These are phyloP conservation scores for Coix lacrymajobi DNA, from an alignment of 176 grass and related monocot species.

Conservation along the genomic window DNA sequence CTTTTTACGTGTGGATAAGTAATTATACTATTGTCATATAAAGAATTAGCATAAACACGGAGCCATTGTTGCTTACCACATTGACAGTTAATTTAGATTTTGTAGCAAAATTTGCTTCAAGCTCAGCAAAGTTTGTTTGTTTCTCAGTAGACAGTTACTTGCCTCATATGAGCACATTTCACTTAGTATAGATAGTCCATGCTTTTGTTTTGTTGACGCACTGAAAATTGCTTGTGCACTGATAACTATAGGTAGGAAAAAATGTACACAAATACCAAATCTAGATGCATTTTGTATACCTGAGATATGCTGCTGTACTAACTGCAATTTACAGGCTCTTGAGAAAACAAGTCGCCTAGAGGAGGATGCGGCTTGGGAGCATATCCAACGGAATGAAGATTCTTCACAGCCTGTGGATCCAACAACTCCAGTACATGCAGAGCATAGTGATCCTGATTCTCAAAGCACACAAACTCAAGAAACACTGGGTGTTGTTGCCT, in stretches of 20 bases:
- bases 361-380: constrained; percentile 40
- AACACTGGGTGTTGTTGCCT: neutral
- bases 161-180: neutral
- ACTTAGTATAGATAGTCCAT: neutral
- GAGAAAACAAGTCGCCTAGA: constrained; percentile 41
- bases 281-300: neutral
- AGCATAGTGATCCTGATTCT: constrained; percentile 23
- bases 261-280: neutral
- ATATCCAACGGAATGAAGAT: constrained; percentile 16
- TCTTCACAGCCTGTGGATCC: constrained; percentile 17
- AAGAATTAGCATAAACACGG: neutral
- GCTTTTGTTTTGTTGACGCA: neutral
- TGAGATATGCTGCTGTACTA: neutral
- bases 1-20: neutral
- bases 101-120: neutral
- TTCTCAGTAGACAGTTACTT: neutral
- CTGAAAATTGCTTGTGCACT: neutral
- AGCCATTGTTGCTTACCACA: neutral
- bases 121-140: neutral
- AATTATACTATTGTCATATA: neutral
- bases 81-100: neutral
- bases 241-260: neutral
- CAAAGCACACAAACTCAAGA: constrained; percentile 9
- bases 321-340: constrained; percentile 36
- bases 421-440: constrained; percentile 17